Base-by-base conservation (phyloP, 129 eudicot species). In the Artemisia argyi region DNA sequence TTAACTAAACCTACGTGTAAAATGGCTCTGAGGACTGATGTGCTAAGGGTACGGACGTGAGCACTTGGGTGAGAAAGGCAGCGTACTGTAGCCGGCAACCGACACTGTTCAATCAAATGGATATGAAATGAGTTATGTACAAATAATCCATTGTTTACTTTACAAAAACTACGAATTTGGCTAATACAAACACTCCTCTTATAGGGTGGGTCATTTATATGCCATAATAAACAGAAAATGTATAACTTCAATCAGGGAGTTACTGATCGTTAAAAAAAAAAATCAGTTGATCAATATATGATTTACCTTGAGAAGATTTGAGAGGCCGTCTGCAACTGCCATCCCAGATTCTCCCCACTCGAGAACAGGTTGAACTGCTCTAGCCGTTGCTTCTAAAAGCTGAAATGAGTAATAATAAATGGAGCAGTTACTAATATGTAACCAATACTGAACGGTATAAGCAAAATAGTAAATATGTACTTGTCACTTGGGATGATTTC, bases 31-130 rank as follows among this genome's bases (percentile, higher is more conserved):
- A 94, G 91, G 72, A 94, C 98, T 13, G 98, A 90, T 13, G 89
- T 90, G 83, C 98, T 94, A 11, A 94, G 92, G 63, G 98, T 85
- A n/a, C 98, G 98, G 17, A 94, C 98, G 67, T 94, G 98, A 73
- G 97, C 98, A 68, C 98, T 94, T 22, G 93, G 86, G 76, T 94
- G 97, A 65, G 97, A 94, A 32, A 94, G 87, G 72, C 98, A 94
- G 1, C 87, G 92, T 35, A 88, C 86, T 16, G 96, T 94, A 24
- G 96, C 96, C 14, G 97, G 86, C 63, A 94, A 84, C 54, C 98
- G 98, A 78, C 97, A 84, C 98, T 94, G 91, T 79, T 81, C 3
- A 51, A 17, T 50, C 11, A 30, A 12, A 59, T 46, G n/a, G 18
- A 59, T 26, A 44, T 47, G 13, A 26, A 58, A 30, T 20, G 1